phyloP scores from a whole-genome alignment of 768 basidiomycete species.

The Suillus weaverae region DNA sequence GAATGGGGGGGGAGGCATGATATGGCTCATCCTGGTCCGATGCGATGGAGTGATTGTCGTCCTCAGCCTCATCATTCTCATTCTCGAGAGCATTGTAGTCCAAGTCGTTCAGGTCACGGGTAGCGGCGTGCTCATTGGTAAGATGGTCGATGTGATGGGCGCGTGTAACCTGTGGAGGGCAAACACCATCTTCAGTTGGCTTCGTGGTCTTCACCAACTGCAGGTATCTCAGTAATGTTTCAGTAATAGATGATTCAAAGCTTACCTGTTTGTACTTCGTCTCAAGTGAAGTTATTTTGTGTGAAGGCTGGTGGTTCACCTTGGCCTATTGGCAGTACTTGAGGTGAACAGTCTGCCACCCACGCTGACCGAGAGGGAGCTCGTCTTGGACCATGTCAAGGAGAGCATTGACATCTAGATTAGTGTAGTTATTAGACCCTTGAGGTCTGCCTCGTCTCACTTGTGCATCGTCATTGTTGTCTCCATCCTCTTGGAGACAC shows the following conservation, averaged over 20 bases:
- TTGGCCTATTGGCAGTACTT: constrained; percentile 7
- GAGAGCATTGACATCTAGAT: background rate
- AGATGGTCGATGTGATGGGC: constrained; percentile 29
- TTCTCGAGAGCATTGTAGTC: constrained; percentile 14
- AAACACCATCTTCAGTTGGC: constrained; percentile 25
- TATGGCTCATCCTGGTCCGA: no score
- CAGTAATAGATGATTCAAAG: background rate
- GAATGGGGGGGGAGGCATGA: no score
- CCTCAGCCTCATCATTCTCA: no score
- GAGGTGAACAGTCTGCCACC: background rate
- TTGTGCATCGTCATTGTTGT: background rate
- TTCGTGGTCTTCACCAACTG: constrained; percentile 25
- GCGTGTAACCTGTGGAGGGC: constrained; percentile 21
- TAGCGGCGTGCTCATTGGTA: constrained; percentile 24
- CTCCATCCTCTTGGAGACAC: background rate
- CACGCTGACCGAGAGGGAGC: constrained; percentile 2
- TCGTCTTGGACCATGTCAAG: constrained; percentile 1
- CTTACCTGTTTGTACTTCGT: constrained; percentile 28
- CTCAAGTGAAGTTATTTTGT: constrained; percentile 12
- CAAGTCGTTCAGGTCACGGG: constrained; percentile 21
- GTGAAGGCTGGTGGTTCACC: background rate
- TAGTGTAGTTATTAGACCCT: constrained; percentile 6
- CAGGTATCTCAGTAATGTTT: background rate
- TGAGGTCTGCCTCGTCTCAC: background rate
- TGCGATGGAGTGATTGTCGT: no score